Conservation (phyloP, 2,329 filamentous ascomycete species). For the Epichloe hybrida region DNA sequence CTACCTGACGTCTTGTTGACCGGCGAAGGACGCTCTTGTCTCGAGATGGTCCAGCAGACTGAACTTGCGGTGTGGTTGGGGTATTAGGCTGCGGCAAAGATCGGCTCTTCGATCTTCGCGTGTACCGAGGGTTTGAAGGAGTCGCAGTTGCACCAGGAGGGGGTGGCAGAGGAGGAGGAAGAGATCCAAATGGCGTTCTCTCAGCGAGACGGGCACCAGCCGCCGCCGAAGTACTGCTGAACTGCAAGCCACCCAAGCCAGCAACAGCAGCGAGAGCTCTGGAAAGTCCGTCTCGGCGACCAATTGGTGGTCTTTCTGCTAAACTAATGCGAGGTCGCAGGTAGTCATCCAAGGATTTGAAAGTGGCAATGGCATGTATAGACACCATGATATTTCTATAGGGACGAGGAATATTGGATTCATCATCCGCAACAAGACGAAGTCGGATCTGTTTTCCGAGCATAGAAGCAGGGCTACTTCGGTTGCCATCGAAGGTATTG, state of each 20-base stretch:
- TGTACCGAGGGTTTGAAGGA: slow-evolving; percentile 29
- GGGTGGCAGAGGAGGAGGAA: slow-evolving; percentile 16
- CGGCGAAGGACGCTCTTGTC: slow-evolving; percentile 49
- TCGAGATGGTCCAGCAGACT: slow-evolving; percentile 33
- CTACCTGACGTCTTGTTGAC: slow-evolving; percentile 46
- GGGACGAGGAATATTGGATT: slow-evolving; percentile 73
- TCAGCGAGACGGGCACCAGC: slow-evolving; percentile 33
- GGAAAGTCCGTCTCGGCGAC: slow-evolving; percentile 51
- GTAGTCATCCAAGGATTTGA: slow-evolving; percentile 94
- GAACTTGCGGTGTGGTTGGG: slow-evolving; percentile 27
- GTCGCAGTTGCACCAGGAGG: slow-evolving; percentile 17
- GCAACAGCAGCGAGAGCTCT: slow-evolving; percentile 65
- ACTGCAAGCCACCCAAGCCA: slow-evolving; percentile 51
- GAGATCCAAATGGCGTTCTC: slow-evolving; percentile 26
- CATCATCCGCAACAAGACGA: slow-evolving; percentile 76
- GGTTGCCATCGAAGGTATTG: slow-evolving; percentile 77
- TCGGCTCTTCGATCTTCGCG: slow-evolving; percentile 34
- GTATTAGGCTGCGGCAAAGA: slow-evolving; percentile 26
- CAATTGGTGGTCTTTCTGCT: slow-evolving; percentile 51
- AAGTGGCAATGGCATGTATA: slow-evolving; percentile 95
- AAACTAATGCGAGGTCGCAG: slow-evolving; percentile 77
- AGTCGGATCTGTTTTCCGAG: slow-evolving; percentile 88
- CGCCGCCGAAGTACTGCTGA: slow-evolving; percentile 31
- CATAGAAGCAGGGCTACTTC: slow-evolving; percentile 89
- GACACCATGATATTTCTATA: slow-evolving; percentile 96